These are phyloP conservation scores for Daldinia vernicosa DNA, from an alignment of 495 filamentous ascomycete genomes.

Conservation along the genomic window DNA sequence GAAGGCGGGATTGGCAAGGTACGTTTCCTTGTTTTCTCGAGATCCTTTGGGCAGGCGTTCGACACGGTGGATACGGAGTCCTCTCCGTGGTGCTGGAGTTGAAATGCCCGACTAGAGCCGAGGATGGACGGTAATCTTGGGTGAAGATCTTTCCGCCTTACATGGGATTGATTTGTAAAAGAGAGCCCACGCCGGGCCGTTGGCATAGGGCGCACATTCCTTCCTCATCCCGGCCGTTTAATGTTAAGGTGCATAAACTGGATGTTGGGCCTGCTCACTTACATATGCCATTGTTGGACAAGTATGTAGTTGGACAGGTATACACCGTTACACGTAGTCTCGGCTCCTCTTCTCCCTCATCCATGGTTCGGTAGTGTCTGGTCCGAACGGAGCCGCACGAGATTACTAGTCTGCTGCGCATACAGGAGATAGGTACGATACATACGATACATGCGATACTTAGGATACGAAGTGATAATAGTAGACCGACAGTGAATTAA, in stretches of 20 bases:
- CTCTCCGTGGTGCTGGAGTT: conserved; percentile 3
- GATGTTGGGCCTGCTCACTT: conserved; percentile 11
- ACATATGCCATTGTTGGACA: conserved; percentile 14
- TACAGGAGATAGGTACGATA: not conserved
- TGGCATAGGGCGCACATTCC: conserved; percentile 29
- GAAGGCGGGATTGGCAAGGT: conserved; percentile 18
- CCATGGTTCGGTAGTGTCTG: conserved; percentile 36
- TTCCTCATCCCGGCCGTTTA: conserved; percentile 16
- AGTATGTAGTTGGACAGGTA: conserved; percentile 10
- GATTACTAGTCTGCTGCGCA: conserved; percentile 34
- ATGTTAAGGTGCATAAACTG: not conserved
- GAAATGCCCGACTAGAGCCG: conserved; percentile 19
- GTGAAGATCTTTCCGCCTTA: conserved; percentile 5
- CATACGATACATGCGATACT: conserved; percentile 3
- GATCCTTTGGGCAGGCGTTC: conserved; percentile 7
- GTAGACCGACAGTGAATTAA: conserved; percentile 14
- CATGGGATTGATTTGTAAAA: conserved; percentile 21
- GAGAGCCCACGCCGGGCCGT: conserved; percentile 20
- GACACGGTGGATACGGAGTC: not conserved
- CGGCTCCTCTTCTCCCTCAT: conserved; percentile 29
- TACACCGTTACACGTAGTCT: conserved; percentile 37
- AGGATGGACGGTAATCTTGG: conserved; percentile 13
- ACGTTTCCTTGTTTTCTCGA: conserved; percentile 10
- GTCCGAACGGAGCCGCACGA: conserved; percentile 43
- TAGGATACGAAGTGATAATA: conserved; percentile 18